phyloP scores from a whole-genome alignment of 2,329 filamentous ascomycete genomes.

The Phaeosphaeriaceae sp. region DNA sequence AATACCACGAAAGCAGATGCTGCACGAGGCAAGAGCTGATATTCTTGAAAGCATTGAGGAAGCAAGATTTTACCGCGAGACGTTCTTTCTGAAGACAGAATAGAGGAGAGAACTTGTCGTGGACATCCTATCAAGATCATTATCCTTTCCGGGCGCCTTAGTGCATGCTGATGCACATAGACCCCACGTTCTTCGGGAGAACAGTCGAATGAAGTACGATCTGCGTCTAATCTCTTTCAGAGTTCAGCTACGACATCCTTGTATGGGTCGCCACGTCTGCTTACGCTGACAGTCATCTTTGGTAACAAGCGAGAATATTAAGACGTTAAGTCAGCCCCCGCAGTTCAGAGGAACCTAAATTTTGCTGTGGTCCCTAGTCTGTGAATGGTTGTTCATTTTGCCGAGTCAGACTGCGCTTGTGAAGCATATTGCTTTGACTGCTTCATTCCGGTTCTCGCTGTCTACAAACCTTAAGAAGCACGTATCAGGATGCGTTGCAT shows the following conservation, averaged over 20 bases:
- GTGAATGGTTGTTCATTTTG: not conserved
- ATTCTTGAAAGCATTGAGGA: slow-evolving; percentile 96
- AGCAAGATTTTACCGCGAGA: slow-evolving; percentile 79
- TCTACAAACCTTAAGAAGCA: not conserved
- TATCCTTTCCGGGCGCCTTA: not conserved
- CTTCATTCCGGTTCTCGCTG: not conserved
- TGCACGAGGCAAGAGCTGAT: slow-evolving; percentile 85
- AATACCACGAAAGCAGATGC: slow-evolving; percentile 74
- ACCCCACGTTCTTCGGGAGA: not conserved
- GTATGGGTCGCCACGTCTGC: not conserved
- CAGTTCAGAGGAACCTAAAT: not conserved
- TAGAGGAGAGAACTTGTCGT: not conserved
- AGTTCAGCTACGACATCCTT: not conserved
- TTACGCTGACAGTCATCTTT: not conserved
- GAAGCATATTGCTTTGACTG: not conserved
- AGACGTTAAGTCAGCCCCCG: not conserved
- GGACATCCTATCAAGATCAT: not conserved
- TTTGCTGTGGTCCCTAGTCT: not conserved
- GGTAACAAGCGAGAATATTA: not conserved
- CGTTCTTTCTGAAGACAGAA: slow-evolving; percentile 62
- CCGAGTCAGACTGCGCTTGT: too few species aligned
- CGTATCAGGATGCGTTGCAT: not conserved
- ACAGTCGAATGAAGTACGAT: not conserved
- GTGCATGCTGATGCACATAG: not conserved
- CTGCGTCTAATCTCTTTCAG: not conserved